Conservation (phyloP, 164 flowering plant genomes). For the Sextonia rubra region DNA sequence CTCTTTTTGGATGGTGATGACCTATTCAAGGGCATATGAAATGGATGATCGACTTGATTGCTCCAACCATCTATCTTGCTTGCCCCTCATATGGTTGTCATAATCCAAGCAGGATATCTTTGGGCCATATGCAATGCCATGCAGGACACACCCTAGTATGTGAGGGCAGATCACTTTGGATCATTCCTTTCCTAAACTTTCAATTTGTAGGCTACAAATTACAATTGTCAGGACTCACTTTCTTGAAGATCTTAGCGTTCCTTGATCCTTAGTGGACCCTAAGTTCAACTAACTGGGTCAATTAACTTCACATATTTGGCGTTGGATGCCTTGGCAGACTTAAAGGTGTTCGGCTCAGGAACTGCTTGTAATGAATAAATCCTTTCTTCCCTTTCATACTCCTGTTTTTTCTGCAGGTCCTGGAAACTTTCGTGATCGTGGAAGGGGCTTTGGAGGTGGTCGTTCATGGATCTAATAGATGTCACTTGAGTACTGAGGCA, state of each 20-base stretch:
- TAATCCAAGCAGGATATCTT: neutral
- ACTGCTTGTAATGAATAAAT: neutral
- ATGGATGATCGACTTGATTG: neutral
- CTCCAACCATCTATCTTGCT: neutral
- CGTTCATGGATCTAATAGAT: constrained; percentile 49
- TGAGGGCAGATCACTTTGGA: no score
- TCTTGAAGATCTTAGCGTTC: neutral
- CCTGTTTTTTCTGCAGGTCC: constrained; percentile 31
- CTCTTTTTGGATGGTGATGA: neutral
- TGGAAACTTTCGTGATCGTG: constrained; percentile 77
- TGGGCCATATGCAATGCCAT: neutral
- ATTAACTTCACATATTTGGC: neutral
- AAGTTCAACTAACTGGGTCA: neutral
- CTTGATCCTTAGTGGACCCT: neutral
- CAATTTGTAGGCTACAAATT: neutral
- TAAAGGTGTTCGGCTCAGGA: neutral
- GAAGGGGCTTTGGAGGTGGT: constrained; percentile 64
- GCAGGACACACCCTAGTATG: no score
- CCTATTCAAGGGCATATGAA: neutral
- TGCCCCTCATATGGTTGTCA: neutral
- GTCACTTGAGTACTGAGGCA: neutral
- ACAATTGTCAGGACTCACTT: neutral
- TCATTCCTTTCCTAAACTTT: neutral
- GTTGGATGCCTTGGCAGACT: neutral
- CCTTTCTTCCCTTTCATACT: neutral